phyloP scores from a whole-genome alignment of 1,284 basidiomycete species.

The Violaceomyces palustris region DNA sequence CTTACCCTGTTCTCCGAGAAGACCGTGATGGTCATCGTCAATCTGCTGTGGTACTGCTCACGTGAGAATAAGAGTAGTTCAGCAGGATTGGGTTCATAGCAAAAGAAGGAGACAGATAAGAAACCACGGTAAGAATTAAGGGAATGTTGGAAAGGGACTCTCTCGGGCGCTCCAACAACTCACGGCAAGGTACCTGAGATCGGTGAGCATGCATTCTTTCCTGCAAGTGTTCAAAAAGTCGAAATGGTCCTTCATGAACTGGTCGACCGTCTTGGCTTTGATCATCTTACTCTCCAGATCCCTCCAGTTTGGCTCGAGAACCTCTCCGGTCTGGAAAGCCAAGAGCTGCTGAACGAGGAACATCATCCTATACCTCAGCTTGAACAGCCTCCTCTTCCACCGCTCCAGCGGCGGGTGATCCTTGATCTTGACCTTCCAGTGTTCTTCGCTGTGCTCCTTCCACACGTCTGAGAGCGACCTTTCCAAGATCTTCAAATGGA shows the following conservation, averaged over 20 bases:
- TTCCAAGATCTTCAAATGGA: conserved; percentile 49
- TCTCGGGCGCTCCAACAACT: too few relatives aligned
- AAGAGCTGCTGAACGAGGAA: conserved; percentile 50
- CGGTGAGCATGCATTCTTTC: conserved; percentile 51
- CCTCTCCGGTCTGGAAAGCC: conserved; percentile 46
- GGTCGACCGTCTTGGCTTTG: conserved; percentile 46
- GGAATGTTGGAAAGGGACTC: too few relatives aligned
- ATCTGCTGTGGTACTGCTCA: conserved; percentile 30
- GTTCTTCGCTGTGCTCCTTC: conserved; percentile 34
- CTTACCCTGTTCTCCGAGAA: conserved; percentile 39
- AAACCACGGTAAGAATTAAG: too few relatives aligned
- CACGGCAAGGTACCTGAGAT: conserved; percentile 39
- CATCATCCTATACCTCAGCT: conserved; percentile 46
- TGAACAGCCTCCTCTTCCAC: conserved; percentile 49
- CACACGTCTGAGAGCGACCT: conserved; percentile 42
- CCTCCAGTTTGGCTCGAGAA: conserved; percentile 49
- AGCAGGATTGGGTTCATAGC: neutral
- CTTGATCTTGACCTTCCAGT: conserved; percentile 20
- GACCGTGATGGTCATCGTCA: conserved; percentile 37
- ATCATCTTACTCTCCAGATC: conserved; percentile 42
- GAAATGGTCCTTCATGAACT: conserved; percentile 51
- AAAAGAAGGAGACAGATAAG: too few relatives aligned
- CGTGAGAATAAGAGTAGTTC: neutral
- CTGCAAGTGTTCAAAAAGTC: conserved; percentile 48
- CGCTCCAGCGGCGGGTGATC: conserved; percentile 32